These are phyloP conservation scores for Coemansia guatemalensis DNA, from an alignment of 192 early-diverging fungal species.

Conservation along the genomic window DNA sequence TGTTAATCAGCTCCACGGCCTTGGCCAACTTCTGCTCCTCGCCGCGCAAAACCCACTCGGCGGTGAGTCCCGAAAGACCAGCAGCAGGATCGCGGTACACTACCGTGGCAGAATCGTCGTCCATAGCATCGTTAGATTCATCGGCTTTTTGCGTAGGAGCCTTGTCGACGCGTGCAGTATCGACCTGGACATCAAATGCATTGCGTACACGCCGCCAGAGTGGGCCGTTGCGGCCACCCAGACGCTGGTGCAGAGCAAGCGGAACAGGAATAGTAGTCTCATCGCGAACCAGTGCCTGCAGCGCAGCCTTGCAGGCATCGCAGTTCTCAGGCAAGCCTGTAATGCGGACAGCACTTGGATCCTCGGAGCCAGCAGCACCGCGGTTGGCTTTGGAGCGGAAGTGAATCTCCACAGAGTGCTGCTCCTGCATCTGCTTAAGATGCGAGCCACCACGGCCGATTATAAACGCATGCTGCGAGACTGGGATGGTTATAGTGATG, in stretches of 20 bases:
- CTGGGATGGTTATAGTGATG: constrained; percentile 64
- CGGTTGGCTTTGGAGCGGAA: constrained; percentile 40
- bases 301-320: constrained; percentile 52
- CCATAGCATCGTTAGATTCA: constrained; percentile 24
- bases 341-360: constrained; percentile 52
- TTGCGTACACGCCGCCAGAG: constrained; percentile 60
- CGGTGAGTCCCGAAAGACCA: constrained; percentile 16
- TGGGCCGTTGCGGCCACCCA: constrained; percentile 54
- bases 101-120: constrained; percentile 11
- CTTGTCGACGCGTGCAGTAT: constrained; percentile 44
- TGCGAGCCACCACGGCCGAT: constrained; percentile 77
- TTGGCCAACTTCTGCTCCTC: constrained; percentile 53
- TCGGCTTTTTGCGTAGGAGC: constrained; percentile 53
- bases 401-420: constrained; percentile 65
- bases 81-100: constrained; percentile 26
- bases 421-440: constrained; percentile 69
- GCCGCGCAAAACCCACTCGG: constrained; percentile 59
- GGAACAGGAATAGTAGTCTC: constrained; percentile 53
- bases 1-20: constrained; percentile 33
- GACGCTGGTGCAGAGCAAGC: constrained; percentile 58
- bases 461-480: constrained; percentile 70
- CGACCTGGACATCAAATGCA: constrained; percentile 63
- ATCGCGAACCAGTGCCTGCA: constrained; percentile 56
- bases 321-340: constrained; percentile 59
- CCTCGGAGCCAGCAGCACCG: constrained; percentile 3